Base-by-base conservation (phyloP, 176 grass and related monocot species). In the Eleusine coracana region DNA sequence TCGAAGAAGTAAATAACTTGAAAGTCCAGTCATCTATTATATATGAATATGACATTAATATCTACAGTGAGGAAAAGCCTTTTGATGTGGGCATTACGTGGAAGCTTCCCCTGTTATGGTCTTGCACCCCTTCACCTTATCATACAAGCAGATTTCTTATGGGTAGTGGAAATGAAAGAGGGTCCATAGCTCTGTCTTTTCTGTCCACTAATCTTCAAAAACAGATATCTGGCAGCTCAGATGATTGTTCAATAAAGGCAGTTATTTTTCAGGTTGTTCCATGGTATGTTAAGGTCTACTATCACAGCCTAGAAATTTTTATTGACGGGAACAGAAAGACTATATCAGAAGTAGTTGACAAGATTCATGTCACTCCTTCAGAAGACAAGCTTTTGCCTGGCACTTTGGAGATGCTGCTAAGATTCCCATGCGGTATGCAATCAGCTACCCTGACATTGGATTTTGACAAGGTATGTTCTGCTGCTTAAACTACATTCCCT, bases 201-300 rank as follows among this genome's bases (percentile, higher is more conserved):
- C 84, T 85, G 63, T 90, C 91, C 9, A 86, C 91, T 69, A 76
- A 76, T 77, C 70, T 82, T 80, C 82, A 82, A 59, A 82, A 83
- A 38, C 80, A 92, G 82, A 80, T 87, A 60, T 68, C 66, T 76
- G 82, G 67, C 49, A 64, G n/a, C 74, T 88, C 83, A 75, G 66
- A 91, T 83, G 88, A 77, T 79, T 95, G 96, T 78, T 91, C 76
- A 25, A 65, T 89, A 69, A 89, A 85, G 58, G 89, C 86, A 77
- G 83, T 92, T 78, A 68, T 96, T 86, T 93, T 99, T 78, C 96
- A 99, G 77, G 85, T 99, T 75, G 91, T 99, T 83, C 96, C 93
- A 41, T 99, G 96, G 96, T 99, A 99, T 72, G 96, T 96, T 78
- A 99, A 96, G 71, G 91, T 96, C 67, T 99, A 96, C 80, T 96